These are phyloP conservation scores for Collybia mongolica DNA, from an alignment of 768 basidiomycete genomes.

Conservation along the genomic window DNA sequence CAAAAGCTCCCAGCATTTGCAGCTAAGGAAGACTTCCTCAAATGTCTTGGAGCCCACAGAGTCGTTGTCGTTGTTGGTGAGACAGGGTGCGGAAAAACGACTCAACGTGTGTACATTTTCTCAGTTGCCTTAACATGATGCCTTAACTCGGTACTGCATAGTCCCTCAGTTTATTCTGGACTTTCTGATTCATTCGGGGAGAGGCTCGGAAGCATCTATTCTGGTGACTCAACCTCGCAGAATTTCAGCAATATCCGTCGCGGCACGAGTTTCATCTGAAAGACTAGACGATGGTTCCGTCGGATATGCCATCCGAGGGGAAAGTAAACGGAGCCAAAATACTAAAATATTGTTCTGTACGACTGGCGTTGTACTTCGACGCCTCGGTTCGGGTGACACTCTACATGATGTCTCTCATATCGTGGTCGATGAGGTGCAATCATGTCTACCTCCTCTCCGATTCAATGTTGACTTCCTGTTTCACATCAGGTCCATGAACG, in stretches of 20 bases:
- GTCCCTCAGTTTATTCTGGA: conserved; percentile 92
- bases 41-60: conserved; percentile 51
- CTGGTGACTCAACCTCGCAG: conserved; percentile 89
- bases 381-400: conserved; percentile 72
- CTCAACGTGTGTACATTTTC: conserved; percentile 78
- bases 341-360: conserved; percentile 90
- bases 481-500: conserved; percentile 81
- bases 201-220: conserved; percentile 70
- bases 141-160: conserved; percentile 18
- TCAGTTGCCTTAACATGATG: conserved; percentile 12
- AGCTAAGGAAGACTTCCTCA: conserved; percentile 61
- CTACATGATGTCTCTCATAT: conserved; percentile 77
- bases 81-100: conserved; percentile 92
- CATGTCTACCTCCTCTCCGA: background rate
- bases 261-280: conserved; percentile 83
- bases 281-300: conserved; percentile 73
- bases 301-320: conserved; percentile 89
- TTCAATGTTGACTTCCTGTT: background rate
- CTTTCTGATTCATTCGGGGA: conserved; percentile 60
- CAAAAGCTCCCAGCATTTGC: conserved; percentile 75
- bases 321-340: conserved; percentile 60
- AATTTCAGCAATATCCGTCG: conserved; percentile 86
- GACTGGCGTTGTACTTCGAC: conserved; percentile 86
- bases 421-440: conserved; percentile 82
- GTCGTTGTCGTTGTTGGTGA: conserved; percentile 89